Conservation (phyloP, 176 grass and related monocot genomes). For the Zoysia japonica region DNA sequence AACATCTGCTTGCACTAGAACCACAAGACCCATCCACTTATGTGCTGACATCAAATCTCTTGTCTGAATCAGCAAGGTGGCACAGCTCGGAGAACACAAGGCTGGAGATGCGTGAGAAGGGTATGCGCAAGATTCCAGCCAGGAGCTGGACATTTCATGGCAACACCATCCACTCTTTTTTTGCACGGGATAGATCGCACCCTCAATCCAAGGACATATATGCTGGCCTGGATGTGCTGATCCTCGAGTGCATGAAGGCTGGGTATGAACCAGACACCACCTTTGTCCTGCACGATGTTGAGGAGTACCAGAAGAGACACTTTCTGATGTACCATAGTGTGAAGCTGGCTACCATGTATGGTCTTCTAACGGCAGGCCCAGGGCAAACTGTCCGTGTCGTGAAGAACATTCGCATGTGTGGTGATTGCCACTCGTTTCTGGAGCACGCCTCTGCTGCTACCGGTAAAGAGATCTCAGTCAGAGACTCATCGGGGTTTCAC, state of each 20-base stretch:
- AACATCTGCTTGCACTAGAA: conserved; percentile 33
- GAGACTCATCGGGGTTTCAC: conserved; percentile 65
- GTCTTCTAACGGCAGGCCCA: conserved; percentile 48
- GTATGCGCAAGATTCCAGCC: conserved; percentile 59
- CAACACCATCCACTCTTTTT: conserved; percentile 58
- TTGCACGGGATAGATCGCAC: conserved; percentile 63
- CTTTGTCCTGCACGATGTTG: conserved; percentile 75
- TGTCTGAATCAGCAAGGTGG: conserved; percentile 64
- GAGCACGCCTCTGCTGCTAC: conserved; percentile 54
- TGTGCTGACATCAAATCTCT: conserved; percentile 60
- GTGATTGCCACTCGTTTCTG: conserved; percentile 74
- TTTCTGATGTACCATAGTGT: conserved; percentile 77
- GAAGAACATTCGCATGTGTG: conserved; percentile 71
- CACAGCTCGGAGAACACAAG: conserved; percentile 58
- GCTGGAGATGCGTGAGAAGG: conserved; percentile 61
- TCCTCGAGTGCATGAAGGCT: conserved; percentile 61
- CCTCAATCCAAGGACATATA: conserved; percentile 66
- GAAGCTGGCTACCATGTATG: conserved; percentile 66
- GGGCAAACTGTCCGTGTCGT: conserved; percentile 36
- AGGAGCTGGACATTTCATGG: conserved; percentile 64
- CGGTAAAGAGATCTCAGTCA: conserved; percentile 49
- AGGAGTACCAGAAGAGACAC: conserved; percentile 73
- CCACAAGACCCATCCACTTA: conserved; percentile 56
- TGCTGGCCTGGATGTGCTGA: conserved; percentile 63
- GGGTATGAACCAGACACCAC: conserved; percentile 67